A percentile compares a stretch with the other conserved stretches of the same genome.
phyloP scores from a whole-genome alignment of 2,329 filamentous ascomycete species.

The Fusarium gaditjirri region DNA sequence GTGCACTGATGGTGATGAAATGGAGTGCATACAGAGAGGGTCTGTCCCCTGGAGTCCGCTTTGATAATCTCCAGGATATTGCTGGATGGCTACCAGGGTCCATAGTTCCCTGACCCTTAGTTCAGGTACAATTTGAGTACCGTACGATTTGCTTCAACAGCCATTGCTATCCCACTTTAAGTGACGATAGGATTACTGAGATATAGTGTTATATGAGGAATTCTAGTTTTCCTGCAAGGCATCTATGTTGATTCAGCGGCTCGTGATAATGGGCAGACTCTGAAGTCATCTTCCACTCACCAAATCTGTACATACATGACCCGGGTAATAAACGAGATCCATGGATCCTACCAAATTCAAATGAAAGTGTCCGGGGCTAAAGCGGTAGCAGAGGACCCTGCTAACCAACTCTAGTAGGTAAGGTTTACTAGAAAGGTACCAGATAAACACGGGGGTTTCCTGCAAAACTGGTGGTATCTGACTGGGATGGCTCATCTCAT shows the following conservation, averaged over 20 bases:
- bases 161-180: neutral
- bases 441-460: neutral
- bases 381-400: constrained; percentile 18
- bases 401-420: constrained; percentile 24
- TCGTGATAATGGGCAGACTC: neutral
- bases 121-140: constrained; percentile 18
- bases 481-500: constrained; percentile 26
- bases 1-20: constrained; percentile 21
- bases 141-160: neutral
- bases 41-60: constrained; percentile 29
- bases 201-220: neutral
- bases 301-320: neutral
- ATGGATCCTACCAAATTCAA: constrained; percentile 11
- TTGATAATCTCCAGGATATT: constrained; percentile 26
- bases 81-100: constrained; percentile 12
- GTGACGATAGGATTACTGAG: neutral
- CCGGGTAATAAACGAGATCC: constrained; percentile 17
- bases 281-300: neutral
- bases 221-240: neutral
- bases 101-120: constrained; percentile 4
- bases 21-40: constrained; percentile 23
- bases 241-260: neutral
- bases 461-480: constrained; percentile 17
- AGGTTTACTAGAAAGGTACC: constrained; percentile 18
- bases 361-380: constrained; percentile 29